Conservation (phyloP, 1,284 basidiomycete species). For the Cutaneotrichosporon cyanovorans region DNA sequence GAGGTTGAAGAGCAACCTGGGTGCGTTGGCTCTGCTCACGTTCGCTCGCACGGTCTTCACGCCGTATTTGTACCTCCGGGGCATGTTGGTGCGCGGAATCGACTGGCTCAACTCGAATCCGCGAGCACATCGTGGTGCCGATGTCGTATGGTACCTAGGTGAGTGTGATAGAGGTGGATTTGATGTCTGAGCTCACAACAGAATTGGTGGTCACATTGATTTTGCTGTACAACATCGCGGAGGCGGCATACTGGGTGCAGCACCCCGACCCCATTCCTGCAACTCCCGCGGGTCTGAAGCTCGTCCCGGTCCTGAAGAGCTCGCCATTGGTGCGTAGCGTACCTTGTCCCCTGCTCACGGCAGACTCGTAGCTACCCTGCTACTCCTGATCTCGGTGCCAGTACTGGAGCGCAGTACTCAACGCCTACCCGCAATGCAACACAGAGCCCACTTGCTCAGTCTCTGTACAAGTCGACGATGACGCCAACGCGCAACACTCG, state of each 20-base stretch:
- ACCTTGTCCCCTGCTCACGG: neutral
- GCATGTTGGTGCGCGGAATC: slow-evolving; percentile 15
- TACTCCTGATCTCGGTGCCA: slow-evolving; percentile 5
- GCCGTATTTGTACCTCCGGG: slow-evolving; percentile 27
- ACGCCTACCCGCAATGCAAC: slow-evolving; percentile 2
- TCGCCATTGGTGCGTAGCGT: slow-evolving; percentile 33
- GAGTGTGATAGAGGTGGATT: neutral
- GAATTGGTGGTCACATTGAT: slow-evolving; percentile 22
- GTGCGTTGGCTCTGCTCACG: slow-evolving; percentile 24
- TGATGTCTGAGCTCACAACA: slow-evolving; percentile 10
- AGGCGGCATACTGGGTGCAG: slow-evolving; percentile 27
- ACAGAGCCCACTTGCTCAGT: slow-evolving; percentile 6
- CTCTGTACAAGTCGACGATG: slow-evolving; percentile 10
- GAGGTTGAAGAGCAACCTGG: slow-evolving; percentile 36
- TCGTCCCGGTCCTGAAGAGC: slow-evolving; percentile 21
- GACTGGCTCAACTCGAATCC: slow-evolving; percentile 9
- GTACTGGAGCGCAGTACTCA: slow-evolving; percentile 2
- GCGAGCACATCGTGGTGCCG: neutral
- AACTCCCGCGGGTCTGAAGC: slow-evolving; percentile 6
- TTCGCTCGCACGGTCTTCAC: slow-evolving; percentile 26
- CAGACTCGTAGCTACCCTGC: slow-evolving; percentile 12
- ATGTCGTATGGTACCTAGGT: slow-evolving; percentile 17
- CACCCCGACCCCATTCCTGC: slow-evolving; percentile 28
- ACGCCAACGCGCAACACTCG: slow-evolving; percentile 4
- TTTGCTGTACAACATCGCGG: slow-evolving; percentile 28